Conservation (phyloP, 2,329 filamentous ascomycete species). For the Neurospora crassa region DNA sequence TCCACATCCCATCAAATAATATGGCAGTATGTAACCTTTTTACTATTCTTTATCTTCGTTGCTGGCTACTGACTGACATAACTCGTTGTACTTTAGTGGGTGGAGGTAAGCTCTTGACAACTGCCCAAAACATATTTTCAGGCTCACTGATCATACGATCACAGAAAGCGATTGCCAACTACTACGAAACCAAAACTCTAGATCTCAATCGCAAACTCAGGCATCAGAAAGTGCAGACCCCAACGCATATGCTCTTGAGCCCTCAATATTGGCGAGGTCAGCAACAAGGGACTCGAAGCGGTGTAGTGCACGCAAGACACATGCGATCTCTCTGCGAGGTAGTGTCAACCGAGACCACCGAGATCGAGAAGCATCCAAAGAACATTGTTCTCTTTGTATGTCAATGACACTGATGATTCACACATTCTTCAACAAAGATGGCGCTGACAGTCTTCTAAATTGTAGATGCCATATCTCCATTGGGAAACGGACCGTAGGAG, state of each 20-base stretch:
- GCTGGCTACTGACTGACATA: background rate
- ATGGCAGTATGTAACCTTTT: constrained; percentile 8
- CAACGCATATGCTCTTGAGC: constrained; percentile 11
- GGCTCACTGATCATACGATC: background rate
- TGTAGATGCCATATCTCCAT: constrained; percentile 22
- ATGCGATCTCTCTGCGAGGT: constrained; percentile 26
- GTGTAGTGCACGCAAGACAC: constrained; percentile 25
- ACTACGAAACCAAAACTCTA: constrained; percentile 11
- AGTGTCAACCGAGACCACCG: constrained; percentile 17
- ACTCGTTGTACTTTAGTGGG: background rate
- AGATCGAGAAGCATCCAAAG: constrained; percentile 13
- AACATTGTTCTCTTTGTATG: constrained; percentile 25
- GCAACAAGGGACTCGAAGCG: constrained; percentile 18
- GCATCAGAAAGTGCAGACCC: background rate
- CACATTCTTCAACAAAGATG: background rate
- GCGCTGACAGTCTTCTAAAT: background rate
- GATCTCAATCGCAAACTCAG: background rate
- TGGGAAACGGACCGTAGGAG: constrained; percentile 30
- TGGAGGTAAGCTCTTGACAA: constrained; percentile 2
- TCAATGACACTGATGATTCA: background rate
- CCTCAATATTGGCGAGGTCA: constrained; percentile 26
- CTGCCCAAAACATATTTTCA: background rate
- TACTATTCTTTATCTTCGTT: background rate
- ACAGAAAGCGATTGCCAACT: constrained; percentile 15
- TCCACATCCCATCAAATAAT: constrained; percentile 18